Evolutionary conservation across 116 monocot species (phyloP).

Genomic region (Dioscorea cayenensis): DNA sequence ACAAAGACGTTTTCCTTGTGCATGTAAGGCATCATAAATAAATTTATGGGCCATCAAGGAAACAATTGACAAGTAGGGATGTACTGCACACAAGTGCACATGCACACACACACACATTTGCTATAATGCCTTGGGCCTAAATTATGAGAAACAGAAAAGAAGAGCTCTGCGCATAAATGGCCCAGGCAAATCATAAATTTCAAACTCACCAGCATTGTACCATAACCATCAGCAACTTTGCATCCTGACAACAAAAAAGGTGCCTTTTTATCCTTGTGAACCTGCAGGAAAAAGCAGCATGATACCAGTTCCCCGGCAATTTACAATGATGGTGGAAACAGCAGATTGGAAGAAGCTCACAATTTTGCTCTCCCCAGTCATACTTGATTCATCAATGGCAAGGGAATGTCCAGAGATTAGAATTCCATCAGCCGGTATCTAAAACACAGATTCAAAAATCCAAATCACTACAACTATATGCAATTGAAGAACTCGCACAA

Average conservation of each 20-base stretch:
- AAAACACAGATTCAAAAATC: constrained; percentile 3
- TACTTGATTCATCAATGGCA: constrained; percentile 73
- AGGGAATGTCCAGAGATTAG: constrained; percentile 61
- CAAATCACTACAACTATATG: background rate
- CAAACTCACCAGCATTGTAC: constrained; percentile 77
- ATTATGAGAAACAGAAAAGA: background rate
- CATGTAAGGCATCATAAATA: too few species aligned
- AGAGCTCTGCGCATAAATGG: background rate
- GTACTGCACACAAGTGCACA: too few species aligned
- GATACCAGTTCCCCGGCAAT: too few species aligned
- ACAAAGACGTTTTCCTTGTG: too few species aligned
- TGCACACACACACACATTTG: too few species aligned
- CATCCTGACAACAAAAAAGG: constrained; percentile 99
- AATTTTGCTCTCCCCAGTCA: constrained; percentile 79
- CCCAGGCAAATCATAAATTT: background rate
- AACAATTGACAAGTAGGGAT: too few species aligned
- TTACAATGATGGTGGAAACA: background rate
- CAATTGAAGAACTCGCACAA: background rate
- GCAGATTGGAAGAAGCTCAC: constrained; percentile 25
- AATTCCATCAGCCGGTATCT: constrained; percentile 80
- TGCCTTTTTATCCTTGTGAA: constrained; percentile 67
- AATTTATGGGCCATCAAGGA: too few species aligned
- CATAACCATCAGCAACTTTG: constrained; percentile 99
- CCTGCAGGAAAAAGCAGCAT: constrained; percentile 28
- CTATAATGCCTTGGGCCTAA: too few species aligned